phyloP scores from a whole-genome alignment of 2,329 filamentous ascomycete species.

The Fusarium tupiense region DNA sequence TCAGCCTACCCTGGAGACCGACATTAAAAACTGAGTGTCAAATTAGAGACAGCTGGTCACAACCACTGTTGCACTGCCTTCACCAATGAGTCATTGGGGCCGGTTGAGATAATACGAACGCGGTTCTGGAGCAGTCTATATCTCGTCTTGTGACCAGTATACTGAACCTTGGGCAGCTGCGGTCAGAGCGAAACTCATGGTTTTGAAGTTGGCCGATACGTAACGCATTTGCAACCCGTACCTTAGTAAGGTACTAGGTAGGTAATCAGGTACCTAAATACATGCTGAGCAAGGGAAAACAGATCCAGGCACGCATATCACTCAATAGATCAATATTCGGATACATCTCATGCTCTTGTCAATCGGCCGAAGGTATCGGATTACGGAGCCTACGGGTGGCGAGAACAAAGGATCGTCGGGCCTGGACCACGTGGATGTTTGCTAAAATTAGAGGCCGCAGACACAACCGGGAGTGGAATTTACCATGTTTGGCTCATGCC shows the following conservation, averaged over 20 bases:
- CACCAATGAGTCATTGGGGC: not conserved
- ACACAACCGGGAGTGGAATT: slow-evolving; percentile 6
- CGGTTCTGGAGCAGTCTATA: slow-evolving; percentile 11
- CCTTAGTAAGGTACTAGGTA: not conserved
- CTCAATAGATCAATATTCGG: not conserved
- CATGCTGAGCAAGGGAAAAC: not conserved
- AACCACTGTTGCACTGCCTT: not conserved
- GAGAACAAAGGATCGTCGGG: slow-evolving; percentile 29
- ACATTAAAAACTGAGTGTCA: not conserved
- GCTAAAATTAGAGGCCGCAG: slow-evolving; percentile 34
- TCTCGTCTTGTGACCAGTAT: not conserved
- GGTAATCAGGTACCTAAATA: not conserved
- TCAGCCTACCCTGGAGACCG: not conserved
- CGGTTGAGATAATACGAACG: slow-evolving; percentile 3
- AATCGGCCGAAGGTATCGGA: slow-evolving; percentile 32
- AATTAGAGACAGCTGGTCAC: not conserved
- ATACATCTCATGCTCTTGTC: not conserved
- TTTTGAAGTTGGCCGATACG: not conserved
- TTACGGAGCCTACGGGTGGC: slow-evolving; percentile 32
- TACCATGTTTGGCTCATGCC: not conserved
- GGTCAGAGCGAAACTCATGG: not conserved
- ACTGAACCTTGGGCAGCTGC: not conserved
- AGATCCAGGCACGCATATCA: not conserved
- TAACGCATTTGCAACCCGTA: not conserved
- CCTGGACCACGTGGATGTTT: slow-evolving; percentile 31